Base-by-base conservation (phyloP, 352 stramenopile genomes). In the Phytophthora pseudosyringae region DNA sequence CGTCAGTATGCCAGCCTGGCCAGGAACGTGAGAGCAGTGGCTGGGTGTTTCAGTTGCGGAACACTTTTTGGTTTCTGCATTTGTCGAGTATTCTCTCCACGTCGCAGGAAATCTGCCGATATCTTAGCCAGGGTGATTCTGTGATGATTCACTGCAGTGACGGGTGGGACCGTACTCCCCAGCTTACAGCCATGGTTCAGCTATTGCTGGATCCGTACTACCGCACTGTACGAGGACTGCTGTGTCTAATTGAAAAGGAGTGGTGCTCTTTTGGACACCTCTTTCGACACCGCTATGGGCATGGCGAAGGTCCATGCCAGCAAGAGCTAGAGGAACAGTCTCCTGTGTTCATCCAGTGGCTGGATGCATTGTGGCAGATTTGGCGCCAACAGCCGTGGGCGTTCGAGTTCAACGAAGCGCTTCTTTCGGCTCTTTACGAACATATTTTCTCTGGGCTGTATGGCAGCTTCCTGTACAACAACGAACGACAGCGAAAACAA, bases 181-280 rank as follows among this genome's bases (percentile, higher is more conserved):
- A 99, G 81, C 91, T 99, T 25, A 94, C 88, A 3, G 89, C 78
- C 6, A 86, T 99, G 40, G 91, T 98, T 13, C 94, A 99, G 78
- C 68, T 99, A 3, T 72, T 99, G 5, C 59, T 99, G 40, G 98
- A 99, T 76, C 96, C 97, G n/a, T 98, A 98, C 69, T 99, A 99
- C 69, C 86, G 98, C 46, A 99, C 98, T 4, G 59, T 98, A 15
- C 71, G 93, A 12, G 98, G 98, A 4, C 98, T 99, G 67, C 77
- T 97, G 33, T 84, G 93, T 45, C 73, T 99, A 11, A 90, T 99
- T 16, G 97, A 99, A 78, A 99, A 99, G 72, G 98, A 99, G 60
- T 99, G 98, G 93, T 97, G 97, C 68, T 94, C 90, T 9, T 99
- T 99, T 75, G 98, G 98, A 0, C 98, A 99, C 84, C 97, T 98